A percentile compares a stretch with the other conserved stretches of the same genome.
Conservation (phyloP, 495 filamentous ascomycete genomes). For the Niebla homalea region DNA sequence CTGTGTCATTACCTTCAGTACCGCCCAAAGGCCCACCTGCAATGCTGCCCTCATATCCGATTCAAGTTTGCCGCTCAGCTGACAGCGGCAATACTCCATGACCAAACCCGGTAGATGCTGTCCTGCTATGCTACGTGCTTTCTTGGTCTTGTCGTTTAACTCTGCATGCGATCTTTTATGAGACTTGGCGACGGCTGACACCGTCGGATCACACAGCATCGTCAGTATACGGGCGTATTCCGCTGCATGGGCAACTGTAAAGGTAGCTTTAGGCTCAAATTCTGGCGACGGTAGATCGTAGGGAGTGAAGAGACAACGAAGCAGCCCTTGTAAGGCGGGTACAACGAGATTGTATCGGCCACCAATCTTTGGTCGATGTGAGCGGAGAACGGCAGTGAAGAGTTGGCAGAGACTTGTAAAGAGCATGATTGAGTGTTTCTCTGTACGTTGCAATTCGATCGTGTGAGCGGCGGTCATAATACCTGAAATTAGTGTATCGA, state of each 20-base stretch:
- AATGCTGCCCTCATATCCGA: conserved; percentile 54
- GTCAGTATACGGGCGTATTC: conserved; percentile 60
- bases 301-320: conserved; percentile 48
- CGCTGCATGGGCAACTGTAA: conserved; percentile 39
- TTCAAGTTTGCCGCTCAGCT: conserved; percentile 41
- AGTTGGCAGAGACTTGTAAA: conserved; percentile 50
- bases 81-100: conserved; percentile 54
- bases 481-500: conserved; percentile 47
- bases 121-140: conserved; percentile 60
- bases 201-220: conserved; percentile 65
- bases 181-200: conserved; percentile 49
- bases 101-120: conserved; percentile 62
- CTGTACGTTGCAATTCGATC: conserved; percentile 24
- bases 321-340: conserved; percentile 45
- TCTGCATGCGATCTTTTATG: conserved; percentile 25
- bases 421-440: conserved; percentile 35
- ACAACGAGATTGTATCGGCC: conserved; percentile 61
- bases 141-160: conserved; percentile 64
- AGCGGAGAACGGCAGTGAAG: conserved; percentile 39
- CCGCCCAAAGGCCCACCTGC: conserved; percentile 56
- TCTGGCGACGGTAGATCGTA: conserved; percentile 28
- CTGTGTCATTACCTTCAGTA: conserved; percentile 53
- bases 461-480: conserved; percentile 41
- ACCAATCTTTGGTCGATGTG: conserved; percentile 51
- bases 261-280: conserved; percentile 19